phyloP scores from a whole-genome alignment of 768 basidiomycete species.

The Termitomyces sp. region DNA sequence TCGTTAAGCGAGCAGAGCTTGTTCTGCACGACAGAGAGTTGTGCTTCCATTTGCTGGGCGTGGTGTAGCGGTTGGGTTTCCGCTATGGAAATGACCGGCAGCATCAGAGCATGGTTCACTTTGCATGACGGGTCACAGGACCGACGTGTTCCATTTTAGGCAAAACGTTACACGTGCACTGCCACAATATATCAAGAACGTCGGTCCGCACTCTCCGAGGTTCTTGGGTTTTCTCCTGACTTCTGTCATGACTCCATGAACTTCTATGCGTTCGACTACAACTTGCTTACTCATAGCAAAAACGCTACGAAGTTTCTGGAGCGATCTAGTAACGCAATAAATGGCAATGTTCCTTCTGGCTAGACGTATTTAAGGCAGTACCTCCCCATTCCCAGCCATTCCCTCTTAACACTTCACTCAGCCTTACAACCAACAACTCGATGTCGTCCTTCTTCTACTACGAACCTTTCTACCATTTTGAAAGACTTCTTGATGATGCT shows the following conservation, averaged over 20 bases:
- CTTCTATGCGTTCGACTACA: neutral
- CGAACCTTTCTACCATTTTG: slow-evolving; percentile 33
- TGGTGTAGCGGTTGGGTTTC: too few relatives aligned
- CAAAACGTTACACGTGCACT: neutral
- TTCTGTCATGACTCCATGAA: neutral
- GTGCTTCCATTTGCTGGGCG: too few relatives aligned
- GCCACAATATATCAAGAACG: neutral
- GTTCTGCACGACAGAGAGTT: too few relatives aligned
- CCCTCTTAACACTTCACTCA: neutral
- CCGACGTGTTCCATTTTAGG: too few relatives aligned
- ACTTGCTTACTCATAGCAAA: neutral
- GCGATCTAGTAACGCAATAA: neutral
- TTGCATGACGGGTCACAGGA: too few relatives aligned
- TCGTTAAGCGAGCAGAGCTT: too few relatives aligned
- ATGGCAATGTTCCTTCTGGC: neutral
- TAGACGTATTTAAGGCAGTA: neutral
- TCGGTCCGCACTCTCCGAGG: neutral
- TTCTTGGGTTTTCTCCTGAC: neutral
- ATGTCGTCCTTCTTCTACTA: slow-evolving; percentile 25
- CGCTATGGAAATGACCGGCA: too few relatives aligned
- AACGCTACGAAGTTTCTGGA: neutral
- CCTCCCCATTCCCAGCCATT: too few relatives aligned
- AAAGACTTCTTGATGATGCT: slow-evolving; percentile 22
- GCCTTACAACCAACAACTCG: neutral
- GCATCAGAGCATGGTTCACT: too few relatives aligned